These are phyloP conservation scores for Metschnikowia hibisci DNA, from an alignment of 805 yeast species.

Conservation along the genomic window DNA sequence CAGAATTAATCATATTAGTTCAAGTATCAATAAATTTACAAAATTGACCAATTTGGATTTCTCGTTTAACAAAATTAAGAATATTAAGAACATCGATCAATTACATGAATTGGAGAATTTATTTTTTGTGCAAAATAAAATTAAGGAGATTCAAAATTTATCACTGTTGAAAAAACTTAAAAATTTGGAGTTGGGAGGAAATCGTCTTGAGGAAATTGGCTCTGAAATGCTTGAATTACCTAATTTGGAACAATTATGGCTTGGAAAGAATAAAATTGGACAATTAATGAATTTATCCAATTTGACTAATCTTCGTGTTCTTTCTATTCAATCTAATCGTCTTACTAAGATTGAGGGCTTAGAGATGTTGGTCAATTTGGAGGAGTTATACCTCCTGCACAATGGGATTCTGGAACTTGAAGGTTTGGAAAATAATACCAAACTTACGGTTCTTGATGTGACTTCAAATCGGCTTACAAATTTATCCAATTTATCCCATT, in stretches of 20 bases:
- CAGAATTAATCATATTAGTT: conserved; percentile 79
- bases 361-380: conserved; percentile 64
- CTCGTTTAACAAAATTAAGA: conserved; percentile 84
- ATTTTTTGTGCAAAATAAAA: conserved; percentile 86
- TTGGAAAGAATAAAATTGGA: conserved; percentile 80
- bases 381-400: conserved; percentile 85
- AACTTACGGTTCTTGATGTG: conserved; percentile 72
- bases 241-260: conserved; percentile 75
- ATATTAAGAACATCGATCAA: conserved; percentile 71
- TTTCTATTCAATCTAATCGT: conserved; percentile 86
- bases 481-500: conserved; percentile 61
- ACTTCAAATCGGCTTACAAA: conserved; percentile 67
- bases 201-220: conserved; percentile 54
- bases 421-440: conserved; percentile 66
- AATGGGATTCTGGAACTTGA: conserved; percentile 74
- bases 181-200: conserved; percentile 89
- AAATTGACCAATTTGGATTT: conserved; percentile 66
- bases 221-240: conserved; percentile 54
- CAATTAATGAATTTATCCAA: conserved; percentile 58
- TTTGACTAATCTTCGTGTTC: conserved; percentile 60
- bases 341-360: conserved; percentile 77
- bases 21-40: conserved; percentile 56
- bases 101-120: conserved; percentile 61
- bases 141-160: conserved; percentile 65
- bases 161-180: conserved; percentile 52